Evolutionary conservation across 345 rosid species (phyloP).

Genomic region (Gossypium stocksii): DNA sequence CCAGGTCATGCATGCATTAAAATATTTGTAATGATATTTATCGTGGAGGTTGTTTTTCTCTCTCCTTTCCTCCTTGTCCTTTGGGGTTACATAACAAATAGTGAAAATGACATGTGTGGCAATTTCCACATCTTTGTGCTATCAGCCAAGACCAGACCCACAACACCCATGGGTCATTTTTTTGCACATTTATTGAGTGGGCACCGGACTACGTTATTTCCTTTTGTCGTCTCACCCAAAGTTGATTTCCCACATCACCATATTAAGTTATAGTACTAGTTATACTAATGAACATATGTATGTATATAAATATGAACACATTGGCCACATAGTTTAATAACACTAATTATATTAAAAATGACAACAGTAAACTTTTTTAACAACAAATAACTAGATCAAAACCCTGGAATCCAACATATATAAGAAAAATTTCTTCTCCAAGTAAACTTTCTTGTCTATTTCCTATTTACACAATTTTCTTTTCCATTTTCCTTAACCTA

Average conservation of each 20-base stretch:
- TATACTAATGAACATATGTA: background rate
- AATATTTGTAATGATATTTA: background rate
- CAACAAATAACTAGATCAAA: background rate
- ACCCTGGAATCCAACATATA: background rate
- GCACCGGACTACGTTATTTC: background rate
- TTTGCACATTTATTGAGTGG: background rate
- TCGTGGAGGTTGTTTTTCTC: no score
- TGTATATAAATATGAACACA: background rate
- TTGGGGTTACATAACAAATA: background rate
- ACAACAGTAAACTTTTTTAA: background rate
- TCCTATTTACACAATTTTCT: conserved; percentile 19
- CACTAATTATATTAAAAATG: background rate
- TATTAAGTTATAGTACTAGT: no score
- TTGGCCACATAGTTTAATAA: background rate
- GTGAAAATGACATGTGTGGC: background rate
- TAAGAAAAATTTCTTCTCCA: background rate
- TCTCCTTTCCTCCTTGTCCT: background rate
- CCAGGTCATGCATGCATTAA: conserved; percentile 19
- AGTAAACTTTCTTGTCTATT: background rate
- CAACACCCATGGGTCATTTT: background rate
- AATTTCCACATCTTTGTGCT: background rate
- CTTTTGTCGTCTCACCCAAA: background rate
- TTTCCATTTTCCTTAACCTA: background rate
- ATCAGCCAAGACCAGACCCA: background rate
- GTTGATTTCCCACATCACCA: background rate